Conservation (phyloP, 148 eudicot genomes). For the Rhododendron williamsianum region DNA sequence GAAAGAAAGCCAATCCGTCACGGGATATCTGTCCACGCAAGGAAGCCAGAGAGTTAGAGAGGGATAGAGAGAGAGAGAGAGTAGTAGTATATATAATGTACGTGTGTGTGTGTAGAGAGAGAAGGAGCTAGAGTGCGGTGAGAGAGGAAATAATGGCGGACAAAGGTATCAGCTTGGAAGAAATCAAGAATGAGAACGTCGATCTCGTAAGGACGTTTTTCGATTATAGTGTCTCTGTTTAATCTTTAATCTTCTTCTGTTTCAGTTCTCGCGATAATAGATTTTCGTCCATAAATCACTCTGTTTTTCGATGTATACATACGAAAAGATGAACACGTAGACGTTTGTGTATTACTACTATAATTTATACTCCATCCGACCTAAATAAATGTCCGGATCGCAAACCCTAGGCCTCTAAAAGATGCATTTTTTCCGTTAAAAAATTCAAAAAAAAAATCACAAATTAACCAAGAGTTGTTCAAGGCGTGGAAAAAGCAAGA, state of each 20-base stretch:
- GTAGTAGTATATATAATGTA: too few species aligned
- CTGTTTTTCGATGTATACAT: background rate
- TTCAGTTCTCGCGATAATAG: background rate
- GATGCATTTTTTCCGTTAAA: too few species aligned
- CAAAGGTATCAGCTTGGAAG: slow-evolving; percentile 24
- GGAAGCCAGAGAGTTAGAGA: background rate
- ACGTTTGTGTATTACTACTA: too few species aligned
- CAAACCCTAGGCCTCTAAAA: too few species aligned
- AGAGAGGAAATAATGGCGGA: slow-evolving; percentile 14
- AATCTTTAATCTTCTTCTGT: background rate
- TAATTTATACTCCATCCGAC: too few species aligned
- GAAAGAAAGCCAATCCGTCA: background rate
- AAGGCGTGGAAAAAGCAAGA: background rate
- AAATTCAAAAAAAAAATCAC: too few species aligned
- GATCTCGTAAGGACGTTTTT: slow-evolving; percentile 50
- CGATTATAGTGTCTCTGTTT: background rate
- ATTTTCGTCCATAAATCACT: background rate
- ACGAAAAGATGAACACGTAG: background rate
- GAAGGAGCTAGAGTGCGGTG: background rate
- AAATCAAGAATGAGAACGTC: slow-evolving; percentile 52
- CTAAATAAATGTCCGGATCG: too few species aligned
- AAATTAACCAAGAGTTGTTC: too few species aligned
- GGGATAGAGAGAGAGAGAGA: background rate
- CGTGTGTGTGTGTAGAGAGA: too few species aligned
- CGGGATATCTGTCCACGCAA: background rate